phyloP scores from a whole-genome alignment of 2,329 filamentous ascomycete species.

The Monilinia fructicola region DNA sequence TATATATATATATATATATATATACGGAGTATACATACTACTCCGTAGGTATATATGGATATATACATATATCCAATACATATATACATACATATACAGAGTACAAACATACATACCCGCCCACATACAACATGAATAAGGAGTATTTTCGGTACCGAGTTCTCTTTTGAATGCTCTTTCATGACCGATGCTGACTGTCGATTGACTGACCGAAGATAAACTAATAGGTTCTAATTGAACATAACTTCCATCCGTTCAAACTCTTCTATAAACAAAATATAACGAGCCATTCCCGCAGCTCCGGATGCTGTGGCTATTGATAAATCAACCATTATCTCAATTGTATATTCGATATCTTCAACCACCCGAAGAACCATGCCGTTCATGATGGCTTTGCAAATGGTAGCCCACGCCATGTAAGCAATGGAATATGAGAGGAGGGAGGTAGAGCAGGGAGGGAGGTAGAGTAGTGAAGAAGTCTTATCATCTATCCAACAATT shows the following conservation, averaged over 20 bases:
- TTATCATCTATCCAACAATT: not conserved
- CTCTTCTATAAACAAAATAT: no score
- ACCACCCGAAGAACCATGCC: not conserved
- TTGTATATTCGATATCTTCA: not conserved
- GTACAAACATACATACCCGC: no score
- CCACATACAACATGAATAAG: not conserved
- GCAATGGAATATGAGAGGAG: not conserved
- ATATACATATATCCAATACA: no score
- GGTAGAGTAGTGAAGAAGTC: not conserved
- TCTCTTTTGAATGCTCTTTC: not conserved
- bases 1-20: no score
- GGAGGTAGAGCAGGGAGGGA: no score
- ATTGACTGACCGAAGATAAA: no score
- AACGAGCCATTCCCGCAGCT: no score
- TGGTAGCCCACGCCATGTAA: not conserved
- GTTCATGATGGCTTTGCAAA: not conserved
- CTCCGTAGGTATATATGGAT: no score
- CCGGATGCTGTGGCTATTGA: not conserved
- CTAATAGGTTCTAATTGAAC: no score
- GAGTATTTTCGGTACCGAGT: slow-evolving; percentile 3
- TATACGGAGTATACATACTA: no score
- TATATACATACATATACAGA: no score
- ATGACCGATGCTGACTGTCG: not conserved
- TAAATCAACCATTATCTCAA: not conserved
- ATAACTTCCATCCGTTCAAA: no score